Base-by-base conservation (phyloP, 1,139 yeast species). In the Wickerhamomyces sp. region DNA sequence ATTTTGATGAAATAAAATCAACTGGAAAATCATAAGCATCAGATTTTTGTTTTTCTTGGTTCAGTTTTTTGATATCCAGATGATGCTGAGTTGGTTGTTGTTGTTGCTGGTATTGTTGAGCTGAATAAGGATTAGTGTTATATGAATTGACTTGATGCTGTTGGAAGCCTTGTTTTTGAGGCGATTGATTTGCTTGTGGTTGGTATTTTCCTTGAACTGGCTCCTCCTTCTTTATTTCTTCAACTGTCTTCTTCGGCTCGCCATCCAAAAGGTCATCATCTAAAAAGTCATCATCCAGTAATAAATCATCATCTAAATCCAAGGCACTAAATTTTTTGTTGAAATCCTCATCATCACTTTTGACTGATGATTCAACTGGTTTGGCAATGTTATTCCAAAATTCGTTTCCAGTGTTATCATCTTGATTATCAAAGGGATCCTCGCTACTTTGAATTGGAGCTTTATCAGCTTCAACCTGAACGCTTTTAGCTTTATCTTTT, bases 1-100 rank as follows among this genome's bases (percentile, higher is more conserved):
- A 56, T 33, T 61, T 67, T 28, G 66, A 68, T 2, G 72, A 67
- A 21, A 85, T 64, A 37, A 86, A 61, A 39, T 72, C 80, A 29
- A 73, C 65, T 1, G 96, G 96, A 51, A 87, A 79, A 56, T 87
- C 96, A 55, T 85, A 87, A 1, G 88, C 87, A 61, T 81, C 87
- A 15, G 81, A 74, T 52, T 77, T 80, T 52, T 73, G 72, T 56
- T 80, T 79, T 19, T 68, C 68, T 19, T 61, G 61, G 33, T 67
- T 70, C 14, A 76, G 56, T 39, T 64, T 64, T 41, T 60, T 46
- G 10, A 59, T 42, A 34, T 64, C 55, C 12, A 59, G 50, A 35
- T 54, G 54, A 33, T 34, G 34, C 27, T 39, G 42, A 10, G 45
- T 45, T 13, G 36, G 36, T 13, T n/a, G 27, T 20, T 31, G 43